Conservation (phyloP, 306 rosid species). For the Malus asiatica region DNA sequence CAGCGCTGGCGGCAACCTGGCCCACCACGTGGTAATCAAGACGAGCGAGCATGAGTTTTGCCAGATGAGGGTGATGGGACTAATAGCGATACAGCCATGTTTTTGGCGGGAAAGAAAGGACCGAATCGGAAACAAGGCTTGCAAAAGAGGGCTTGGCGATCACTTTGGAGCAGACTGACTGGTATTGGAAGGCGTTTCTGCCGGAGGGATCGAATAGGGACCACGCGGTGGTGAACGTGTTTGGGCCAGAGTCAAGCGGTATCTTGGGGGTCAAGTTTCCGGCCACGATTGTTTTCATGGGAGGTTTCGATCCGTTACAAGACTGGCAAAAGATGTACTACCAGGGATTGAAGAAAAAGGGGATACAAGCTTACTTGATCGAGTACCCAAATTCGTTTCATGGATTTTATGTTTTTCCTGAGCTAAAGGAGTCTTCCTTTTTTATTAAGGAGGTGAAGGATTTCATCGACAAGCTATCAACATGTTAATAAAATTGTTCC, state of each 20-base stretch:
- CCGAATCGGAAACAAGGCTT: background rate
- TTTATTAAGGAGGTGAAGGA: conserved; percentile 1
- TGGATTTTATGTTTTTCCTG: conserved; percentile 7
- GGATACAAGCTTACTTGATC: conserved; percentile 16
- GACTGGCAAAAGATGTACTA: conserved; percentile 20
- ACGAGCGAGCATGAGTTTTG: background rate
- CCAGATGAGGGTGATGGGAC: background rate
- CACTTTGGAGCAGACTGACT: background rate
- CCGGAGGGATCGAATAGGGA: conserved; percentile 14
- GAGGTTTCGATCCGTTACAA: conserved; percentile 19
- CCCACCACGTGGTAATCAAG: background rate
- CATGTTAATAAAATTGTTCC: background rate
- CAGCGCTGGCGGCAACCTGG: conserved; percentile 18
- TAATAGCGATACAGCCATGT: conserved; percentile 21
- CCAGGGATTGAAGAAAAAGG: conserved; percentile 9
- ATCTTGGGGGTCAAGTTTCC: conserved; percentile 15
- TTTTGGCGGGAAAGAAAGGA: conserved; percentile 24
- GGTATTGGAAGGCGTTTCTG: conserved; percentile 23
- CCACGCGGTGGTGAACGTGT: conserved; percentile 21
- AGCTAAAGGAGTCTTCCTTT: background rate
- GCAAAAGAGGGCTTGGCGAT: background rate
- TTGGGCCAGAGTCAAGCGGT: conserved; percentile 7
- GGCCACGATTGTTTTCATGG: conserved; percentile 2
- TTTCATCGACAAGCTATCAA: conserved; percentile 8
- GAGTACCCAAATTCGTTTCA: conserved; percentile 21